Evolutionary conservation across 331 rosid species (phyloP).

Genomic region (Rhamnella rubrinervis): DNA sequence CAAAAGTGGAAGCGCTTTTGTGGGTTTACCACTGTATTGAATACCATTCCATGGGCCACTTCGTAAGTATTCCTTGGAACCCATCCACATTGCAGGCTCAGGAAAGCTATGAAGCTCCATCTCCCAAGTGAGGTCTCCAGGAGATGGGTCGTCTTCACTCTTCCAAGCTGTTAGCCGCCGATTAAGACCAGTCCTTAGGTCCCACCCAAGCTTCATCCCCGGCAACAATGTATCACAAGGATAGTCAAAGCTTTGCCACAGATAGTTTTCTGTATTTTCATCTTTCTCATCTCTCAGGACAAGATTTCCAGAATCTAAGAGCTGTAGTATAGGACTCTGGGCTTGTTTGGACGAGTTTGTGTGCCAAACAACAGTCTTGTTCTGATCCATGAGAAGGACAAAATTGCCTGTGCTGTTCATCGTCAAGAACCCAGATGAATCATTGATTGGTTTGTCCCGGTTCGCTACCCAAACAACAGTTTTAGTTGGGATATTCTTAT

Average conservation of each 20-base stretch:
- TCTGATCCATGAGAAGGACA: slow-evolving; percentile 35
- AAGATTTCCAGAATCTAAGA: slow-evolving; percentile 64
- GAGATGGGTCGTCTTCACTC: slow-evolving; percentile 54
- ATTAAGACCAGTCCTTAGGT: slow-evolving; percentile 31
- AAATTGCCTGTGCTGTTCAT: slow-evolving; percentile 21
- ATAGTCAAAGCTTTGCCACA: slow-evolving; percentile 70
- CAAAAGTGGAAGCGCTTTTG: slow-evolving; percentile 9
- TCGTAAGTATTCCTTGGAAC: slow-evolving; percentile 24
- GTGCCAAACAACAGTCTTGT: slow-evolving; percentile 46
- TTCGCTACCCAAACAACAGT: slow-evolving; percentile 37
- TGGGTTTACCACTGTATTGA: slow-evolving; percentile 41
- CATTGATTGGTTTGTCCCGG: slow-evolving; percentile 18
- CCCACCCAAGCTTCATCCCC: slow-evolving; percentile 67
- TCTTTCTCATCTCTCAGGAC: slow-evolving; percentile 37
- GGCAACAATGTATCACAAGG: slow-evolving; percentile 55
- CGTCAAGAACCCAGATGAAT: slow-evolving; percentile 11
- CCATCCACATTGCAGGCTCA: slow-evolving; percentile 44
- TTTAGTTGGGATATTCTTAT: slow-evolving; percentile 2
- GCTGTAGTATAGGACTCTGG: slow-evolving; percentile 35
- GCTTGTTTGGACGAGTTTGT: slow-evolving; percentile 27
- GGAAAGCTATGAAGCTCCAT: slow-evolving; percentile 39
- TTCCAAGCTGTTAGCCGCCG: slow-evolving; percentile 43
- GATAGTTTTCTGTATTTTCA: slow-evolving; percentile 3
- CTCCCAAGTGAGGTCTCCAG: slow-evolving; percentile 38
- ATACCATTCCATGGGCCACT: slow-evolving; percentile 77